Percentiles rank a stretch among this genome's conserved stretches.
phyloP scores from a whole-genome alignment of 306 rosid genomes.

The Rubus parviflorus region DNA sequence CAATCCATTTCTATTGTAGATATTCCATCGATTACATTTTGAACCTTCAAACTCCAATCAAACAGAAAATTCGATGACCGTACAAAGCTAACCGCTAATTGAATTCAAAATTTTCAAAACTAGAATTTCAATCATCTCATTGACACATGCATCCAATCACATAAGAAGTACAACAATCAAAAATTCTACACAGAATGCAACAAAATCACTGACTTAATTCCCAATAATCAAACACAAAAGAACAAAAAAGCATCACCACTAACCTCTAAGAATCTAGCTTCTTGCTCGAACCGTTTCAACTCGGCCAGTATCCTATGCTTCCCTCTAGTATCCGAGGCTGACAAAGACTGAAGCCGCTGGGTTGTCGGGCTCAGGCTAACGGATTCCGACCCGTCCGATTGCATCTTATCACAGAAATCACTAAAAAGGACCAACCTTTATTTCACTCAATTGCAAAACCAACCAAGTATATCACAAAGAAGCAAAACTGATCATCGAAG shows the following conservation, averaged over 20 bases:
- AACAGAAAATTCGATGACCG: constrained; percentile 9
- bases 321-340: constrained; percentile 80
- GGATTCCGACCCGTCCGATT: constrained; percentile 68
- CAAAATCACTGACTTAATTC: background rate
- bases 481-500: constrained; percentile 31
- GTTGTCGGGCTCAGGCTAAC: constrained; percentile 51
- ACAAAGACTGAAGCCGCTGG: constrained; percentile 65
- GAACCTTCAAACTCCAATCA: background rate
- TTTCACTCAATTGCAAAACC: constrained; percentile 13
- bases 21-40: background rate
- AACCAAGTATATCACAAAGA: constrained; percentile 18
- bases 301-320: constrained; percentile 93
- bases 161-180: background rate
- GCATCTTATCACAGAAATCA: constrained; percentile 44
- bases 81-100: background rate
- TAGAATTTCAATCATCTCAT: background rate
- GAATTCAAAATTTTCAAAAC: background rate
- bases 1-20: background rate
- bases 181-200: constrained; percentile 3
- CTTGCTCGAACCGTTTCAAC: constrained; percentile 85
- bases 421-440: constrained; percentile 22
- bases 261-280: constrained; percentile 90
- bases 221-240: background rate
- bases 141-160: constrained; percentile 6
- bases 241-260: constrained; percentile 14